Percentiles rank a stretch among this genome's conserved stretches.
phyloP scores from a whole-genome alignment of 495 filamentous ascomycete genomes.

The Xylaria castorea region DNA sequence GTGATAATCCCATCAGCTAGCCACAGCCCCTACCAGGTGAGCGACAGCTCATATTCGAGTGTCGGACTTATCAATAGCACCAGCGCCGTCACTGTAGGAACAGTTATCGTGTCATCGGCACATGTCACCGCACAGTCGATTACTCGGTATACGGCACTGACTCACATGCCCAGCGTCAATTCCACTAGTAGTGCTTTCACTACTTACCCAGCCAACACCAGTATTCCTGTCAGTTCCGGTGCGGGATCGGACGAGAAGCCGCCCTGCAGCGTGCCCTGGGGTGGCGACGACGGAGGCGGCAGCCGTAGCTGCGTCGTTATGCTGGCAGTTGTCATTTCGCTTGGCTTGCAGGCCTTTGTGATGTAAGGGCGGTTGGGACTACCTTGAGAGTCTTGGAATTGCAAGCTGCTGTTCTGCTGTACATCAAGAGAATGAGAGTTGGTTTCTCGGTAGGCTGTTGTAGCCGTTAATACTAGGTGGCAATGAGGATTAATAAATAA shows the following conservation, averaged over 20 bases:
- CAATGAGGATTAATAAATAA: background rate
- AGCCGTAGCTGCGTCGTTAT: constrained; percentile 26
- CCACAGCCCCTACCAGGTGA: constrained; percentile 16
- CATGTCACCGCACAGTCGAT: constrained; percentile 6
- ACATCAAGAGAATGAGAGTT: background rate
- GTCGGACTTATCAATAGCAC: constrained; percentile 16
- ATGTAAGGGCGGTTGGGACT: background rate
- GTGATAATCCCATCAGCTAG: background rate
- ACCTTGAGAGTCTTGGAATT: background rate
- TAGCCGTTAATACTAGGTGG: background rate
- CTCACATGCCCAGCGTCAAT: constrained; percentile 12
- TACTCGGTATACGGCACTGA: constrained; percentile 13
- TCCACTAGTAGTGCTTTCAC: constrained; percentile 18
- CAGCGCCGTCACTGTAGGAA: background rate
- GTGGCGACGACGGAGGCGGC: constrained; percentile 15
- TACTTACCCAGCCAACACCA: constrained; percentile 12
- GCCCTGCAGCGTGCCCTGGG: constrained; percentile 8
- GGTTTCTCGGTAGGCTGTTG: background rate
- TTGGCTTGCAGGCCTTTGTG: constrained; percentile 13
- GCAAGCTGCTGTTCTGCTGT: background rate
- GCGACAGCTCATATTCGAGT: background rate
- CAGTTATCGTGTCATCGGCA: constrained; percentile 3
- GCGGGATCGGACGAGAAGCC: constrained; percentile 5
- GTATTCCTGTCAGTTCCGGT: background rate
- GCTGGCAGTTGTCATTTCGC: constrained; percentile 23